phyloP scores from a whole-genome alignment of 116 monocot species.

The Posidonia oceanica region DNA sequence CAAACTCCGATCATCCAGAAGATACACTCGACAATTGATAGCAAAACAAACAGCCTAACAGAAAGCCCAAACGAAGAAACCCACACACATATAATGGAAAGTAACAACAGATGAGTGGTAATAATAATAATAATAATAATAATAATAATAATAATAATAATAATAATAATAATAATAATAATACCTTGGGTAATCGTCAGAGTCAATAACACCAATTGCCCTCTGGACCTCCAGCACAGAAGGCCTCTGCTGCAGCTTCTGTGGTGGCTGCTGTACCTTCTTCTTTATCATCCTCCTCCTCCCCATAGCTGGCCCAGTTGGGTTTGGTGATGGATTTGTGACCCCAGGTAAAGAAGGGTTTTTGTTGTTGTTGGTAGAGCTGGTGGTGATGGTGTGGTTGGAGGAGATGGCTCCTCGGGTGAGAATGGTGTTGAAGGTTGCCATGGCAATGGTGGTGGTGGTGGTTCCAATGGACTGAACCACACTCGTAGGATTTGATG shows the following conservation, averaged over 20 bases:
- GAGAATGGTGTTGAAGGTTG: background rate
- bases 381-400: background rate
- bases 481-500: no score
- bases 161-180: background rate
- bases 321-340: background rate
- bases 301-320: background rate
- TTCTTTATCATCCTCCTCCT: background rate
- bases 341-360: background rate
- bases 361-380: background rate
- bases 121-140: background rate
- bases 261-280: background rate
- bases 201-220: slow-evolving; percentile 32
- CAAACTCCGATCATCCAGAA: no score
- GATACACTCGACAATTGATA: no score
- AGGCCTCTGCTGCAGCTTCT: slow-evolving; percentile 17
- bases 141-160: no score
- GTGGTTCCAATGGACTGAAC: no score
- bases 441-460: background rate
- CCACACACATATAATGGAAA: background rate
- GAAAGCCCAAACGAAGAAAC: background rate
- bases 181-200: slow-evolving; percentile 6
- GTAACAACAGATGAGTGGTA: background rate
- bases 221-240: slow-evolving; percentile 37
- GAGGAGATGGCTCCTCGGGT: background rate
- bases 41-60: no score